Conservation (phyloP, 768 basidiomycete genomes). For the Tulasnella sp. region DNA sequence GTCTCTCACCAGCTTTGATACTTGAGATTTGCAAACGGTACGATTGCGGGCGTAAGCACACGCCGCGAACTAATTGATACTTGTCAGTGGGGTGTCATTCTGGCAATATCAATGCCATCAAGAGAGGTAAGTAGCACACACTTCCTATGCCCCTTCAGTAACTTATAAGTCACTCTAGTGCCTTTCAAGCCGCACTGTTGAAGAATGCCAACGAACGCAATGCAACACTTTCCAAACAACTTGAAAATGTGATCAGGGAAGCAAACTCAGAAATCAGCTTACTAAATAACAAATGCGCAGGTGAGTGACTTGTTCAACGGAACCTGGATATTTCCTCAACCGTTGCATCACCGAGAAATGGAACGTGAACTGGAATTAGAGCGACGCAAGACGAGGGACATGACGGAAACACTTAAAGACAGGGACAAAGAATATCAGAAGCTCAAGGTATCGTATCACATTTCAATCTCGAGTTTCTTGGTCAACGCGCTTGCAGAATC, state of each 20-base stretch:
- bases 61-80: constrained; percentile 1
- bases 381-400: constrained; percentile 55
- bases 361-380: constrained; percentile 74
- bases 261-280: constrained; percentile 68
- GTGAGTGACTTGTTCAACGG: constrained; percentile 27
- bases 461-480: neutral
- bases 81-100: constrained; percentile 62
- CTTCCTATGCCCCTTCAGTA: neutral
- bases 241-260: constrained; percentile 77
- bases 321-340: neutral
- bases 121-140: constrained; percentile 43
- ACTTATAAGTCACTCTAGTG: constrained; percentile 30
- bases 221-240: constrained; percentile 68
- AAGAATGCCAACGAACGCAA: constrained; percentile 74
- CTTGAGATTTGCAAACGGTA: constrained; percentile 52
- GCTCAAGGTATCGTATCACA: constrained; percentile 45
- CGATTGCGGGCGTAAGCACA: neutral
- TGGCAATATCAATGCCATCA: constrained; percentile 88
- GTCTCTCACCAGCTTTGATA: constrained; percentile 59
- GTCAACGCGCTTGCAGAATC: constrained; percentile 22
- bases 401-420: constrained; percentile 62
- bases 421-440: constrained; percentile 81
- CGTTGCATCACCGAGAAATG: constrained; percentile 37
- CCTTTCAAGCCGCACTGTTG: constrained; percentile 74
- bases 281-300: constrained; percentile 53